phyloP scores from a whole-genome alignment of 164 flowering plant species.

The Annona squamosa region DNA sequence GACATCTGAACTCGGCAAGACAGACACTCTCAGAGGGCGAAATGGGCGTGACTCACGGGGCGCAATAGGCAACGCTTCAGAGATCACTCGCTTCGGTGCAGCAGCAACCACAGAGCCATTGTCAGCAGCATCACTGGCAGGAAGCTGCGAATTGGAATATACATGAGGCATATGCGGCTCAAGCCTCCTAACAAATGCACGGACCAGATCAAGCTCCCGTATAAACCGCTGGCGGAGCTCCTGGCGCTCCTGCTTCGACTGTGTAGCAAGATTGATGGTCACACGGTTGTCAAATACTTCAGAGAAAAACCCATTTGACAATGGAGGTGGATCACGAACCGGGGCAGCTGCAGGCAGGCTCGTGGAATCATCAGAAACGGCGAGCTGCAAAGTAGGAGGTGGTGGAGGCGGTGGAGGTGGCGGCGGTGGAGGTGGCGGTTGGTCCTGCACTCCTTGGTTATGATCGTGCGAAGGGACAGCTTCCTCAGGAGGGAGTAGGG shows the following conservation, averaged over 20 bases:
- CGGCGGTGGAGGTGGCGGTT: conserved; percentile 1
- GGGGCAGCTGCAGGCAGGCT: conserved; percentile 15
- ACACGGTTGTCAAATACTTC: conserved; percentile 29
- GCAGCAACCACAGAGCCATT: conserved; percentile 12
- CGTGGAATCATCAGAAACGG: conserved; percentile 43
- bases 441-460: not conserved
- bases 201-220: conserved; percentile 55
- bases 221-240: conserved; percentile 61
- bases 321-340: conserved; percentile 12
- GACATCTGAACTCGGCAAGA: conserved; percentile 45
- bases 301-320: conserved; percentile 21
- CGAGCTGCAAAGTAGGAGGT: conserved; percentile 26
- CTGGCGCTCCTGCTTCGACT: conserved; percentile 49
- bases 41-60: conserved; percentile 30
- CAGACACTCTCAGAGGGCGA: conserved; percentile 46
- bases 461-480: not conserved
- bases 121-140: conserved; percentile 27
- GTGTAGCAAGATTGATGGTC: conserved; percentile 36
- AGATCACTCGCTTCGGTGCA: conserved; percentile 23
- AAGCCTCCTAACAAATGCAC: conserved; percentile 55
- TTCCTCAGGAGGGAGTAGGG: conserved; percentile 12
- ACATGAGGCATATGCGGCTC: conserved; percentile 44
- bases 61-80: conserved; percentile 37
- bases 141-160: conserved; percentile 21
- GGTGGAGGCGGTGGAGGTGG: conserved; percentile 14